Evolutionary conservation across 1,284 basidiomycete genomes (phyloP).

Genomic region (Tranzscheliella williamsii): DNA sequence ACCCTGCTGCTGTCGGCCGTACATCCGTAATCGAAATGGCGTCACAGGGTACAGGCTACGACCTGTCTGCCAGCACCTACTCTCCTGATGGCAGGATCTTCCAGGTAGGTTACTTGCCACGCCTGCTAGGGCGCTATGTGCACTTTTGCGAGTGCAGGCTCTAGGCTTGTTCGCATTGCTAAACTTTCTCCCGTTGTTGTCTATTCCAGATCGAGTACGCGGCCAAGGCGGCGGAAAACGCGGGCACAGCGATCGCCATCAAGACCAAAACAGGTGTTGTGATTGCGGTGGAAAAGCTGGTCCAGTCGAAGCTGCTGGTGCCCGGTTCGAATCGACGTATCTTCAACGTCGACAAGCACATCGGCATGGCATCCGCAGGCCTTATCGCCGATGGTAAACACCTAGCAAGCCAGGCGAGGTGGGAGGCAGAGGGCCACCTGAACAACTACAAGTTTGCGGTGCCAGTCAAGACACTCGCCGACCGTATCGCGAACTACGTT

Average conservation of each 20-base stretch:
- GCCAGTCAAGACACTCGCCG: conserved; percentile 80
- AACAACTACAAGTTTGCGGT: conserved; percentile 76
- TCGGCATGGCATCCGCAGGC: conserved; percentile 81
- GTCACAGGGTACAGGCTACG: conserved; percentile 96
- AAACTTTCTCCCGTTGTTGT: too few species aligned
- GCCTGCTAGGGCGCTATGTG: too few species aligned
- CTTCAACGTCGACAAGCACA: conserved; percentile 87
- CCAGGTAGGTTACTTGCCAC: conserved; percentile 68
- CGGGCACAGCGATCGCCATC: conserved; percentile 76
- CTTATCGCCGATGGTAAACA: conserved; percentile 92
- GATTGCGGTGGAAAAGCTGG: conserved; percentile 87
- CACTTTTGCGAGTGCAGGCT: too few species aligned
- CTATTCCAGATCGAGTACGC: conserved; percentile 97
- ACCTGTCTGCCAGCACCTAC: conserved; percentile 97
- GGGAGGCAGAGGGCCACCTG: conserved; percentile 79
- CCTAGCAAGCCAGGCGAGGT: conserved; percentile 79
- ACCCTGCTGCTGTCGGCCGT: too few species aligned
- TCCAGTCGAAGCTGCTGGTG: conserved; percentile 95
- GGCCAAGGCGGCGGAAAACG: conserved; percentile 96
- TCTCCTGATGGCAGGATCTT: conserved; percentile 98
- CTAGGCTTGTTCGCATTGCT: too few species aligned
- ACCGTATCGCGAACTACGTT: conserved; percentile 83
- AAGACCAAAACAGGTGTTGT: conserved; percentile 92
- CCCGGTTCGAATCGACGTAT: conserved; percentile 91
- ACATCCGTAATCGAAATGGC: conserved; percentile 79